These are phyloP conservation scores for Trametes cinnabarina DNA, from an alignment of 768 basidiomycete species.

Conservation along the genomic window DNA sequence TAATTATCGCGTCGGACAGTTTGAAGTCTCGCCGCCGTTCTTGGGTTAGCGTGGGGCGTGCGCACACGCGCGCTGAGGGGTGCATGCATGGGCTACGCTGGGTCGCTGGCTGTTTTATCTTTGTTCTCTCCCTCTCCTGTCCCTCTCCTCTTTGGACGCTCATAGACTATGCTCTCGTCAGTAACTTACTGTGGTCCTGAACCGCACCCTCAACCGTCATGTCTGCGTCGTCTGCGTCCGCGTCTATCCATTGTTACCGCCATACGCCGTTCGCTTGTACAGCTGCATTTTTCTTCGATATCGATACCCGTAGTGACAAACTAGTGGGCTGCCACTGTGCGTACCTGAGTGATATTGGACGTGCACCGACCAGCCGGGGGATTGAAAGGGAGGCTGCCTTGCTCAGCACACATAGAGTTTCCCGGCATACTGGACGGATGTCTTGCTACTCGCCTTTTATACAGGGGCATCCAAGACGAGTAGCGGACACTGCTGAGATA, in stretches of 20 bases:
- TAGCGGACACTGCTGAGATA: no score
- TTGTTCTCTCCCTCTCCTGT: neutral
- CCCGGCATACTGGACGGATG: no score
- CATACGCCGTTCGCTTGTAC: constrained; percentile 20
- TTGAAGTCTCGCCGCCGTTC: neutral
- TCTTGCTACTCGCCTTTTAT: no score
- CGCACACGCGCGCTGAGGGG: neutral
- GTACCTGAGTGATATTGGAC: neutral
- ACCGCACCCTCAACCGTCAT: neutral
- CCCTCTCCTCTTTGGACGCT: constrained; percentile 13
- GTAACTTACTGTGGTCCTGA: constrained; percentile 12
- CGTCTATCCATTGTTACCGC: neutral
- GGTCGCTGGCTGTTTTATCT: neutral
- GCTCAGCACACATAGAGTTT: no score
- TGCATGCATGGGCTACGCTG: neutral
- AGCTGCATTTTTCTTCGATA: constrained; percentile 24
- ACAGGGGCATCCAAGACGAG: no score
- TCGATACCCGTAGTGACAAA: constrained; percentile 28
- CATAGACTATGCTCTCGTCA: constrained; percentile 19
- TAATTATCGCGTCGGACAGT: neutral
- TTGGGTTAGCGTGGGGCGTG: constrained; percentile 10
- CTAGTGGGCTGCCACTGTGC: constrained; percentile 18
- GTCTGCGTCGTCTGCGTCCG: neutral
- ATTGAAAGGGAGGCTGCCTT: no score
- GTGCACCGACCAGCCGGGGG: no score